Evolutionary conservation across 768 basidiomycete genomes (phyloP), one percentile per base, ranked within the genome.

Genomic region (Kwoniella heveanensis): DNA sequence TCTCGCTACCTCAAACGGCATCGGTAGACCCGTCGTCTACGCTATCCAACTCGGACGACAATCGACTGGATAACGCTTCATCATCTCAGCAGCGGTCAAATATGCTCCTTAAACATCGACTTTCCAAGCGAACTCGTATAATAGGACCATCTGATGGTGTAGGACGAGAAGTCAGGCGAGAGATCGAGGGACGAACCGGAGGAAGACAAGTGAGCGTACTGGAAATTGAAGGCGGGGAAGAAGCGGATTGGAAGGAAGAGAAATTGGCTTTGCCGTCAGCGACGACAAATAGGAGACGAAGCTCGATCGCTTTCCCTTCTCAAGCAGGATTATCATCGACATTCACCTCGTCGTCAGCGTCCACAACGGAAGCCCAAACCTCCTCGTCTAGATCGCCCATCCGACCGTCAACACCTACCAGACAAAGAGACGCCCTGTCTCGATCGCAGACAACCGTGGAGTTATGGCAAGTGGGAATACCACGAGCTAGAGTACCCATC

Each of bases 11-110:
- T 19, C 74, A 76, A 32, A 62, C 69, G 19, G 19, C 57, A 13
- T 32, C 65, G 9, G 65, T 70, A 15, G 74, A 76, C 47, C 69
- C 74, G 19, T 67, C 71, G 17, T 69, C 68, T 7, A 61, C 63
- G 7, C 15, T 69, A 3, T 47, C 59, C 3, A 59, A 50, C 36
- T 53, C 57, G 21, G 62, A 64, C 48, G 59, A 68, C 52, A 56
- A 60, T 30, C 26, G 60, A 24, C 22, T 26, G 24, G 47, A 64
- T 39, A 39, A 21, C 22, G 24, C 25, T 9, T 61, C 47, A 7
- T 24, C 47, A 30, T n/a, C 36, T 30, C 25, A 49, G 29, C 25
- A 49, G 29, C 26, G n/a, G 19, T 29, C 57, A 22, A 48, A 48
- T 25, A 52, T 62, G 12, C 54, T 64, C 24, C 58, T 61, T 49